Evolutionary conservation across 83 land plant genomes (phyloP).

Genomic region (Thuja plicata): DNA sequence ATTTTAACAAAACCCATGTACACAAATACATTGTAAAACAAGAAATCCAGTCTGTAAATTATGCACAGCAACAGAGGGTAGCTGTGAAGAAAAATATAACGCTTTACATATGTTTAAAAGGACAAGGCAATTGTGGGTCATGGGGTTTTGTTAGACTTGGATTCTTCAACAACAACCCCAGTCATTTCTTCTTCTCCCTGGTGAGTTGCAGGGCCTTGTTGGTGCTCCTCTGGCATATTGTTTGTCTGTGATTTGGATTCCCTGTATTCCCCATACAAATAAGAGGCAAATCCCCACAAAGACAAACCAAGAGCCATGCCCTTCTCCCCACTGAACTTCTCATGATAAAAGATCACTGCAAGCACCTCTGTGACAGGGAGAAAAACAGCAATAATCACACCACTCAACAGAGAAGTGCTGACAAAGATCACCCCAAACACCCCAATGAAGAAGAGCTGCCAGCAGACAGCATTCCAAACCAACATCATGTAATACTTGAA

Average conservation of each 20-base stretch:
- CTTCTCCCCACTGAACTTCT: slow-evolving; percentile 50
- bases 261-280: slow-evolving; percentile 47
- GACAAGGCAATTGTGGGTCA: no score
- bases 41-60: no score
- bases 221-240: background rate
- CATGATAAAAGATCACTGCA: slow-evolving; percentile 49
- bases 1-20: no score
- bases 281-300: slow-evolving; percentile 64
- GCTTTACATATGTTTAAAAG: no score
- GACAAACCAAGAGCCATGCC: slow-evolving; percentile 43
- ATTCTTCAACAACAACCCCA: background rate
- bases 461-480: slow-evolving; percentile 25
- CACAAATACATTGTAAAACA: no score
- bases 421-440: slow-evolving; percentile 40
- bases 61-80: no score
- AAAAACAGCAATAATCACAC: slow-evolving; percentile 29
- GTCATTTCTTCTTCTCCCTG: background rate
- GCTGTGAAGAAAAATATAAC: no score
- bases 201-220: background rate
- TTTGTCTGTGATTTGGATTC: background rate
- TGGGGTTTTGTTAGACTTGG: background rate
- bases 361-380: slow-evolving; percentile 42
- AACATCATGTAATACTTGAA: slow-evolving; percentile 31
- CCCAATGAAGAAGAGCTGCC: slow-evolving; percentile 53
- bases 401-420: slow-evolving; percentile 38